Evolutionary conservation across 176 grass and related monocot species (phyloP), one percentile per base, ranked within the genome.

Genomic region (Zoysia pacifica): DNA sequence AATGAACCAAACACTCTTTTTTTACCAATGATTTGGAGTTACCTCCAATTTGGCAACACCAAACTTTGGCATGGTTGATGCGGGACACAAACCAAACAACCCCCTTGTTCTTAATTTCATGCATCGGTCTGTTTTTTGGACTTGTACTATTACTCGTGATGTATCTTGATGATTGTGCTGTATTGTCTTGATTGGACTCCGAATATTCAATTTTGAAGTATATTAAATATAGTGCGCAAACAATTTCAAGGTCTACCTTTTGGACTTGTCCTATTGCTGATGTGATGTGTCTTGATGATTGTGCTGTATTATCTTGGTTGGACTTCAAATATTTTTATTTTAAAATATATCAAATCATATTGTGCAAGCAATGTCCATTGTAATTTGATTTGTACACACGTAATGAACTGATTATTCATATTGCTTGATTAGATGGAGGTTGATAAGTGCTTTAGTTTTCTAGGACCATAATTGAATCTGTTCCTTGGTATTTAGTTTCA

Each of bases 351-450:
- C 56, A 63, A 56, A 54, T 28, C 28, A 56, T 73, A 73, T 58
- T 28, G 4, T 50, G 20, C 7, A 72, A 67, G 83, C 35, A 59
- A 49, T 68, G 51, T 50, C 52, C 77, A 50, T 86, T 62, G 20
- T 36, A 11, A 62, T 61, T 61, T 55, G 50, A 73, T 60, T 36
- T 72, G 11, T 59, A 62, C 43, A 79, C 79, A 18, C 56, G 53
- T 4, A 13, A 38, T 62, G 65, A 54, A 48, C 60, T 74, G 7
- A 16, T 67, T 61, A 51, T 45, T 83, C 36, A 10, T 65, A 38
- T 72, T 73, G 16, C 67, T 72, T 66, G 67, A 67, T 53, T 67
- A 8, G 66, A 73, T 78, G 36, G 52, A 78, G 45, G 40, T 49
- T 75, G 19, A 53, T 63, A 45, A 75, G 35, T 75, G 50, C 42